phyloP scores from a whole-genome alignment of 441 rosid genomes.

The Dalechampia spathulata region DNA sequence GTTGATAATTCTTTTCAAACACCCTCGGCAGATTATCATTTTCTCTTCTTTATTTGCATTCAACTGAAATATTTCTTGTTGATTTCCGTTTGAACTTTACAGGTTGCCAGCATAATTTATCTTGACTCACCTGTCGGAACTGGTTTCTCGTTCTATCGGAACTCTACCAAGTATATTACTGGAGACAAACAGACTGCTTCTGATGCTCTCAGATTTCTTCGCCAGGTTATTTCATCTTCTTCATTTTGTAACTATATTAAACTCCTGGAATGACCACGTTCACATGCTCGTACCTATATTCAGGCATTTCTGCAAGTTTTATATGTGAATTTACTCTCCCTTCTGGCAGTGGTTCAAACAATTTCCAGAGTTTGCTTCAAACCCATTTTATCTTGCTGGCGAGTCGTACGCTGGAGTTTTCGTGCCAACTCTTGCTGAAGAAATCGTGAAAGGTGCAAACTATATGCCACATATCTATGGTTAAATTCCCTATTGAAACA shows the following conservation, averaged over 20 bases:
- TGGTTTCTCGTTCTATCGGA: constrained; percentile 42
- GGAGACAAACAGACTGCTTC: constrained; percentile 43
- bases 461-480: not conserved
- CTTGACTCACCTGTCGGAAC: constrained; percentile 58
- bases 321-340: too few relatives aligned
- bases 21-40: too few relatives aligned
- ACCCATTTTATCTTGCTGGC: constrained; percentile 56
- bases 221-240: too few relatives aligned
- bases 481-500: not conserved
- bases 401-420: constrained; percentile 63
- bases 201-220: constrained; percentile 42
- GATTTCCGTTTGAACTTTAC: not conserved
- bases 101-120: constrained; percentile 56
- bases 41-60: too few relatives aligned
- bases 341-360: constrained; percentile 37
- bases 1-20: constrained; percentile 24
- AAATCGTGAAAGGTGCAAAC: constrained; percentile 37
- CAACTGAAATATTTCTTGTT: not conserved
- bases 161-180: constrained; percentile 24
- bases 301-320: too few relatives aligned
- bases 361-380: constrained; percentile 40
- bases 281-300: not conserved
- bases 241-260: too few relatives aligned
- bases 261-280: not conserved
- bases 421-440: constrained; percentile 47